These are phyloP conservation scores for Porpolomopsis calyptriformis DNA, from an alignment of 768 basidiomycete species.

Conservation along the genomic window DNA sequence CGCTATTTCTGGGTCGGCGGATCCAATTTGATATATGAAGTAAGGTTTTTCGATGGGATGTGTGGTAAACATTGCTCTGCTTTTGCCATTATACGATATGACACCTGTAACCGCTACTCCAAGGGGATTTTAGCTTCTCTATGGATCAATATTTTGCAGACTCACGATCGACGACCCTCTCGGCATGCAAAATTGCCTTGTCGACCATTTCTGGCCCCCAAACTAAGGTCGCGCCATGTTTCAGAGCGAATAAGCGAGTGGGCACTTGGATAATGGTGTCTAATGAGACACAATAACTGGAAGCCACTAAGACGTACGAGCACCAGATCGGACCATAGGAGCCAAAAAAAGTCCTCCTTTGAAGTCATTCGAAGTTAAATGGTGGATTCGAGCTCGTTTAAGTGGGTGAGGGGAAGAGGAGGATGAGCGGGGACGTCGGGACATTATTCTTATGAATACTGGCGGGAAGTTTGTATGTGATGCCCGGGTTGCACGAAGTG, in stretches of 20 bases:
- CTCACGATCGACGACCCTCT: conserved; percentile 81
- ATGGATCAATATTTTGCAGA: conserved; percentile 8
- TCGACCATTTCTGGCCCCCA: conserved; percentile 98
- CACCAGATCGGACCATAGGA: conserved; percentile 95
- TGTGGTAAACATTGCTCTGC: conserved; percentile 78
- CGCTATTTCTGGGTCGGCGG: conserved; percentile 79
- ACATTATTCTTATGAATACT: conserved; percentile 27
- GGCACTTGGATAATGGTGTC: conserved; percentile 44
- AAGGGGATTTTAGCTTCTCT: conserved; percentile 4
- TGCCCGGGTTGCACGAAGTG: too few species aligned
- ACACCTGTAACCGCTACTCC: conserved; percentile 72
- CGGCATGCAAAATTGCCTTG: conserved; percentile 83
- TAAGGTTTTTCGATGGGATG: conserved; percentile 93
- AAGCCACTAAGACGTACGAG: conserved; percentile 40
- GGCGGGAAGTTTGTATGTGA: not conserved
- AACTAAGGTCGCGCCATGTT: conserved; percentile 87
- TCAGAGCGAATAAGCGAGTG: conserved; percentile 75
- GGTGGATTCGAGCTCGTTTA: conserved; percentile 48
- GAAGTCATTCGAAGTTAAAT: conserved; percentile 65
- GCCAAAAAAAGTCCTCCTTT: conserved; percentile 89
- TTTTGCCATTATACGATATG: conserved; percentile 75
- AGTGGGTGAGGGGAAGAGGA: conserved; percentile 37
- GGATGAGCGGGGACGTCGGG: conserved; percentile 39
- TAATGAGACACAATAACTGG: conserved; percentile 12
- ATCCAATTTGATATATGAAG: conserved; percentile 93